These are phyloP conservation scores for Athelia sp. DNA, from an alignment of 1,284 basidiomycete genomes.

Conservation along the genomic window DNA sequence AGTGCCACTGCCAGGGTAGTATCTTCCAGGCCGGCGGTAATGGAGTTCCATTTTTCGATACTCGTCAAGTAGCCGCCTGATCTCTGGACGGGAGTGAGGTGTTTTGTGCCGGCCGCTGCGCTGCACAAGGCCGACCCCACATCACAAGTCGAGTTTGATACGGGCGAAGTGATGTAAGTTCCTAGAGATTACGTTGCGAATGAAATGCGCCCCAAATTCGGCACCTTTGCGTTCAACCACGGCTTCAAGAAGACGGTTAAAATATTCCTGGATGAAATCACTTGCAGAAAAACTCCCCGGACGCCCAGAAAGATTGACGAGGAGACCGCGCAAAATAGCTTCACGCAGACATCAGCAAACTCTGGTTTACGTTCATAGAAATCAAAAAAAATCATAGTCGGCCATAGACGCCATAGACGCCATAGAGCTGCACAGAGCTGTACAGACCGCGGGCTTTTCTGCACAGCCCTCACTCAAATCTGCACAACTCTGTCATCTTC, in stretches of 20 bases:
- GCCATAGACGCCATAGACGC: too few relatives aligned
- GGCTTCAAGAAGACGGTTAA: conserved; percentile 19
- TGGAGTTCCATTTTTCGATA: conserved; percentile 13
- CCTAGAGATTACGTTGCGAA: conserved; percentile 12
- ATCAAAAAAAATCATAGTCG: too few relatives aligned
- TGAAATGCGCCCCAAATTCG: conserved; percentile 10
- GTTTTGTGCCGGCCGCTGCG: conserved; percentile 12
- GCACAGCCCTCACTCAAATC: too few relatives aligned
- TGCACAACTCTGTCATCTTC: too few relatives aligned
- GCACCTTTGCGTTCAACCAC: conserved; percentile 14
- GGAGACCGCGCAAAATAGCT: background rate
- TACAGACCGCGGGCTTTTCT: too few relatives aligned
- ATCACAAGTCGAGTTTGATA: conserved; percentile 15
- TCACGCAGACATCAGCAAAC: too few relatives aligned
- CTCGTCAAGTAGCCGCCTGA: conserved; percentile 11
- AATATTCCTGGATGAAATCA: conserved; percentile 21
- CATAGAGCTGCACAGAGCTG: too few relatives aligned
- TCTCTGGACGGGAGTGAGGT: conserved; percentile 17
- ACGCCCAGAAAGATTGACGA: conserved; percentile 19
- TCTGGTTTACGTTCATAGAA: too few relatives aligned
- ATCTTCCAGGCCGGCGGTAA: conserved; percentile 9
- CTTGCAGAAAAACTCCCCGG: conserved; percentile 11
- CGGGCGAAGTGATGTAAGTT: conserved; percentile 18
- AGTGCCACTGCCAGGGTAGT: conserved; percentile 3
- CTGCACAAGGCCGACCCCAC: conserved; percentile 15